Evolutionary conservation across 2,329 filamentous ascomycete species (phyloP).

Genomic region (Claviceps sp.): DNA sequence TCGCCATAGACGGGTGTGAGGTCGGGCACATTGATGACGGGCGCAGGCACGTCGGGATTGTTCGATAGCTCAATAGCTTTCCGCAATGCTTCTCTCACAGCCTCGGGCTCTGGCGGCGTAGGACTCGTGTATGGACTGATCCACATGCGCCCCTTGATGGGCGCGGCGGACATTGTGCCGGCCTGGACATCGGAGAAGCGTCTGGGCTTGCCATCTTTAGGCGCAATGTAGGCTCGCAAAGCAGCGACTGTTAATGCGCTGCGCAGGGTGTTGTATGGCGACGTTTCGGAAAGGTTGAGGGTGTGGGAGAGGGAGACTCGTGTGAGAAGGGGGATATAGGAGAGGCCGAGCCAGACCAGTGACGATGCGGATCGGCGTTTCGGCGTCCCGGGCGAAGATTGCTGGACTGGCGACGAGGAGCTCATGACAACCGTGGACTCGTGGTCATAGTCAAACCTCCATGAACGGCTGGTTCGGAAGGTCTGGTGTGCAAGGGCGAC

Average conservation of each 20-base stretch:
- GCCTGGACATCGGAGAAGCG: slow-evolving; percentile 51
- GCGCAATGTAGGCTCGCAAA: slow-evolving; percentile 49
- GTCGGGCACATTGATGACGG: slow-evolving; percentile 30
- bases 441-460: background rate
- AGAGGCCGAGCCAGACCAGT: slow-evolving; percentile 33
- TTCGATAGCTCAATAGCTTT: slow-evolving; percentile 31
- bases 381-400: background rate
- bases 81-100: slow-evolving; percentile 43
- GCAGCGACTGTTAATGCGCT: slow-evolving; percentile 61
- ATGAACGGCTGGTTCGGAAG: background rate
- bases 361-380: background rate
- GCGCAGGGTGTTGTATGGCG: slow-evolving; percentile 64
- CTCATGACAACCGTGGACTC: background rate
- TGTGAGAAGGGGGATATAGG: slow-evolving; percentile 47
- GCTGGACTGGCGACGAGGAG: background rate
- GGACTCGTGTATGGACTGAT: slow-evolving; percentile 56
- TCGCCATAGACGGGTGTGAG: slow-evolving; percentile 51
- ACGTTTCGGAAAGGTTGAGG: slow-evolving; percentile 54
- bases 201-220: slow-evolving; percentile 22
- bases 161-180: slow-evolving; percentile 46
- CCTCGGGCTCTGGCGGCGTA: slow-evolving; percentile 37
- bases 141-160: slow-evolving; percentile 72
- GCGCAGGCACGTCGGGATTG: slow-evolving; percentile 3
- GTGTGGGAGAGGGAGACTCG: slow-evolving; percentile 37
- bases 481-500: too few species aligned